Percentiles rank a stretch among this genome's conserved stretches.
These are phyloP conservation scores for Fusarium buharicum DNA, from an alignment of 2,329 filamentous ascomycete genomes.

Conservation along the genomic window DNA sequence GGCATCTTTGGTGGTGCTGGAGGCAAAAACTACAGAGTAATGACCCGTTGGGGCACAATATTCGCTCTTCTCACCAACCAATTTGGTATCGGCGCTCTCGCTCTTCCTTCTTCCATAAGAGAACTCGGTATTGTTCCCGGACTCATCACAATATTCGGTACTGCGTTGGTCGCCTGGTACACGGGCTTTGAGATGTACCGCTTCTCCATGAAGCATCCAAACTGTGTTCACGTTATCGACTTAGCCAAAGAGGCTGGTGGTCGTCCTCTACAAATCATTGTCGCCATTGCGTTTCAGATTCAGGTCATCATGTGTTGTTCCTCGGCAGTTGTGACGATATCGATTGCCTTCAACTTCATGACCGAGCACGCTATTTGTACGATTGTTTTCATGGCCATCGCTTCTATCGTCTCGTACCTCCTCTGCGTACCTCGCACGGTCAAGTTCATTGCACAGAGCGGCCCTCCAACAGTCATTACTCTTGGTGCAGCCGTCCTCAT, in stretches of 20 bases:
- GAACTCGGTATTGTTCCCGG: constrained; percentile 75
- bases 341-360: constrained; percentile 26
- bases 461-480: constrained; percentile 12
- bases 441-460: constrained; percentile 26
- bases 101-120: constrained; percentile 74
- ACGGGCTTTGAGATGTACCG: constrained; percentile 60
- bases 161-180: constrained; percentile 70
- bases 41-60: constrained; percentile 34
- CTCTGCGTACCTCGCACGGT: constrained; percentile 20
- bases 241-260: constrained; percentile 65
- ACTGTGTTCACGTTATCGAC: constrained; percentile 74
- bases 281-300: constrained; percentile 16
- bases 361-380: constrained; percentile 21
- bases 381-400: constrained; percentile 18
- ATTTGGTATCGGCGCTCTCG: constrained; percentile 60
- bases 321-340: constrained; percentile 21
- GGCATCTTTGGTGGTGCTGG: constrained; percentile 27
- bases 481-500: constrained; percentile 17
- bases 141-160: constrained; percentile 71
- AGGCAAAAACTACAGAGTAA: constrained; percentile 34
- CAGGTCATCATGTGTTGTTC: constrained; percentile 28
- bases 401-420: constrained; percentile 8
- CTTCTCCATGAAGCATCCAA: constrained; percentile 73
- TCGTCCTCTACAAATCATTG: constrained; percentile 5
- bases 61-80: constrained; percentile 40